Conservation (phyloP, 305 asterid species). For the Ajuga reptans region DNA sequence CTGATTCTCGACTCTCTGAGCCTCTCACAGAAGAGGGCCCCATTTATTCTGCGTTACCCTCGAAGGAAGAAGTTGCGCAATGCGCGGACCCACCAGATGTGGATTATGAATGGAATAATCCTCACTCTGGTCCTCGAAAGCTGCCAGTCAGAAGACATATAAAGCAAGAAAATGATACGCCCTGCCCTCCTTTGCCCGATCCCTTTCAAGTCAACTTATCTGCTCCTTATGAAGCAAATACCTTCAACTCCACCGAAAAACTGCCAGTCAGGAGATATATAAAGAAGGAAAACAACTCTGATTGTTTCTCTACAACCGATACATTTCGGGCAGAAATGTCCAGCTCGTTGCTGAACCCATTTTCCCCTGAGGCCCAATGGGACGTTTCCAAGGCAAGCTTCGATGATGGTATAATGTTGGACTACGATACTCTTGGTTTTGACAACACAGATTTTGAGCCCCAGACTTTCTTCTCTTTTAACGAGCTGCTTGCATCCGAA, state of each 20-base stretch:
- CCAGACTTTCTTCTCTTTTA: slow-evolving; percentile 88
- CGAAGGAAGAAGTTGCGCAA: slow-evolving; percentile 31
- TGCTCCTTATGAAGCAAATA: slow-evolving; percentile 31
- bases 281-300: slow-evolving; percentile 29
- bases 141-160: slow-evolving; percentile 42
- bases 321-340: slow-evolving; percentile 21
- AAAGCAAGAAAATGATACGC: slow-evolving; percentile 24
- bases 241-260: slow-evolving; percentile 32
- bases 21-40: slow-evolving; percentile 25
- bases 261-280: slow-evolving; percentile 41
- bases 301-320: slow-evolving; percentile 19
- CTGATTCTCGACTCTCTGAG: slow-evolving; percentile 27
- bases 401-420: slow-evolving; percentile 47
- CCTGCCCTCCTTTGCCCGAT: slow-evolving; percentile 23
- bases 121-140: slow-evolving; percentile 41
- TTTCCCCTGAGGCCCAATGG: slow-evolving; percentile 45
- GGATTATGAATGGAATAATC: slow-evolving; percentile 31
- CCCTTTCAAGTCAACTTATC: slow-evolving; percentile 30
- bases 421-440: slow-evolving; percentile 40
- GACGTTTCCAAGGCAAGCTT: slow-evolving; percentile 40
- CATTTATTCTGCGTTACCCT: slow-evolving; percentile 23
- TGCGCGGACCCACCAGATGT: slow-evolving; percentile 21
- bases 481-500: slow-evolving; percentile 80
- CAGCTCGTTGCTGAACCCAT: slow-evolving; percentile 20
- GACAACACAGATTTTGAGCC: slow-evolving; percentile 80